A percentile compares a stretch with the other conserved stretches of the same genome.
phyloP scores from a whole-genome alignment of 108 stramenopile species.

The Seminavis robusta region DNA sequence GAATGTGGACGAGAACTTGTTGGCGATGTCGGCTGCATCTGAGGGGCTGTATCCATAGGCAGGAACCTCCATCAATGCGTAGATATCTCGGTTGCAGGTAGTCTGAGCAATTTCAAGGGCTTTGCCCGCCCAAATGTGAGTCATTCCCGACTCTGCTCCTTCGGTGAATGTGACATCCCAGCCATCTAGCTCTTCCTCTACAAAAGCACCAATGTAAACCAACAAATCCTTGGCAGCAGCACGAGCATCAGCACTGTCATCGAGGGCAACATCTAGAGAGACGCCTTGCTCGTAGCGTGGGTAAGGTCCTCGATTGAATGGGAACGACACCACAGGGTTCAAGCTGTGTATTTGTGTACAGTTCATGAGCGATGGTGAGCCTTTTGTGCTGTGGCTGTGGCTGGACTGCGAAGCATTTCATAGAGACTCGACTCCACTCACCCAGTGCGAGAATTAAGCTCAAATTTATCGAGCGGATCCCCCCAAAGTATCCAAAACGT shows the following conservation, averaged over 20 bases:
- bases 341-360: too few species aligned
- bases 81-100: constrained; percentile 30
- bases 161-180: constrained; percentile 20
- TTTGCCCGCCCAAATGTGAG: constrained; percentile 14
- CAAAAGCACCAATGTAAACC: constrained; percentile 23
- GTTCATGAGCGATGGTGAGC: too few species aligned
- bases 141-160: constrained; percentile 30
- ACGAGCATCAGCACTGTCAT: constrained; percentile 14
- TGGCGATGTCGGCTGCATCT: constrained; percentile 3
- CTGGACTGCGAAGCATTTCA: too few species aligned
- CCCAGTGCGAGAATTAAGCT: constrained; percentile 20
- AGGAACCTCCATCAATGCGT: constrained; percentile 18
- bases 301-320: constrained; percentile 20
- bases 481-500: constrained; percentile 29
- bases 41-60: constrained; percentile 20
- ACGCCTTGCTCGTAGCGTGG: constrained; percentile 8
- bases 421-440: too few species aligned
- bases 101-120: constrained; percentile 25
- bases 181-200: constrained; percentile 12
- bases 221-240: constrained; percentile 19
- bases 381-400: too few species aligned
- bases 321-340: constrained; percentile 19
- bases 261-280: not conserved
- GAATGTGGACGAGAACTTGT: constrained; percentile 4
- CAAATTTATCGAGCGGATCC: constrained; percentile 29